Evolutionary conservation across 108 stramenopile genomes (phyloP).

Genomic region (Pseudonitzschia multistriata): DNA sequence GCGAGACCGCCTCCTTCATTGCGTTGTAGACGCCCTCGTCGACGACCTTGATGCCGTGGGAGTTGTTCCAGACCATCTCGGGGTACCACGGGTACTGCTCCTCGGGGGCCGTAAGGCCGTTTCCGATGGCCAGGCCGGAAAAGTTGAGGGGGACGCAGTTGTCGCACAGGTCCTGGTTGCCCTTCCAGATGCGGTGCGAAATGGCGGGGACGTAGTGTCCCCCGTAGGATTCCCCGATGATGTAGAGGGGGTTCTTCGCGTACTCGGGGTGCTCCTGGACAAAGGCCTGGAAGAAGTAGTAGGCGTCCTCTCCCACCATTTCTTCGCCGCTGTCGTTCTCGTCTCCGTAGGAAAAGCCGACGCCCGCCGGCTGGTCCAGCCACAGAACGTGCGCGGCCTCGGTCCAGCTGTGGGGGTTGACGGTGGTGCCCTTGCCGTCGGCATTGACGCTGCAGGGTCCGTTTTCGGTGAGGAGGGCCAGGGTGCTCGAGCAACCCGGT

Average conservation of each 20-base stretch:
- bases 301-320: constrained; percentile 94
- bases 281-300: constrained; percentile 92
- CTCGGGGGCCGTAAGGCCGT: constrained; percentile 92
- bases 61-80: constrained; percentile 93
- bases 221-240: constrained; percentile 90
- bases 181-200: constrained; percentile 50
- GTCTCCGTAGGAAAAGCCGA: constrained; percentile 93
- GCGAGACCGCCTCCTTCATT: constrained; percentile 71
- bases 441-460: constrained; percentile 92
- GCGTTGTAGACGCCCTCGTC: constrained; percentile 64
- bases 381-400: constrained; percentile 93
- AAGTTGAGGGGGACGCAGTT: constrained; percentile 65
- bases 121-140: constrained; percentile 91
- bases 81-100: constrained; percentile 91
- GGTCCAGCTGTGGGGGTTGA: constrained; percentile 93
- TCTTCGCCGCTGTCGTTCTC: constrained; percentile 80
- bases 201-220: constrained; percentile 97
- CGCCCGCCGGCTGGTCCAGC: constrained; percentile 96
- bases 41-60: constrained; percentile 83
- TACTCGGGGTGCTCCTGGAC: constrained; percentile 82
- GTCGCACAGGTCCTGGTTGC: constrained; percentile 26
- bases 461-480: constrained; percentile 93
- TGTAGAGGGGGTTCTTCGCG: constrained; percentile 73
- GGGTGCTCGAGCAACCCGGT: constrained; percentile 83
- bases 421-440: constrained; percentile 82